Percentiles rank a stretch among this genome's conserved stretches.
Conservation (phyloP, 257 asterid species). For the Fraxinus pennsylvanica region DNA sequence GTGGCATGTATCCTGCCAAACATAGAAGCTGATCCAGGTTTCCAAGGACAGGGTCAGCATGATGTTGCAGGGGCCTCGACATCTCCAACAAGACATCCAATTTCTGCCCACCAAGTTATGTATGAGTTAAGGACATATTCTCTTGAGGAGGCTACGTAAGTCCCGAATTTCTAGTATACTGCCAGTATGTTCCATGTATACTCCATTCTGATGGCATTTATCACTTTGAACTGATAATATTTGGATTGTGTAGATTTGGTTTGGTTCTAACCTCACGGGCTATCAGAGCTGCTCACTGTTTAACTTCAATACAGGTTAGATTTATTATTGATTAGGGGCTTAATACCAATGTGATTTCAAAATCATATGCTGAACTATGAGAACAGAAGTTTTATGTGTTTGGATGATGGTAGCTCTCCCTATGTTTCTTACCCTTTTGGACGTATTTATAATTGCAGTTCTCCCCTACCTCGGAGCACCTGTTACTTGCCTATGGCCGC, state of each 20-base stretch:
- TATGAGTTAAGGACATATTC: conserved; percentile 93
- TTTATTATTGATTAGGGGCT: conserved; percentile 9
- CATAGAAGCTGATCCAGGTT: conserved; percentile 70
- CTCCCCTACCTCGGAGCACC: conserved; percentile 94
- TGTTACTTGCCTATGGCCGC: conserved; percentile 91
- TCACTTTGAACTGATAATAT: conserved; percentile 25
- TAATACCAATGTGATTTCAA: background rate
- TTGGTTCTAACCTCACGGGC: conserved; percentile 81
- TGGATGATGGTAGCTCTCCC: background rate
- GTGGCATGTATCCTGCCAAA: conserved; percentile 88
- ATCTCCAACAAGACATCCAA: conserved; percentile 96
- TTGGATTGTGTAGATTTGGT: conserved; percentile 65
- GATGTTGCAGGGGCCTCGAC: conserved; percentile 72
- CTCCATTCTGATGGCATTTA: conserved; percentile 1
- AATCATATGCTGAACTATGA: background rate
- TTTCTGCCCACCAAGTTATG: conserved; percentile 81
- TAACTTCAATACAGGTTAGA: conserved; percentile 94
- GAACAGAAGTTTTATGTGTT: background rate
- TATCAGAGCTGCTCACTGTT: conserved; percentile 96
- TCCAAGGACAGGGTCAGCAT: conserved; percentile 64
- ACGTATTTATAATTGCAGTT: conserved; percentile 56
- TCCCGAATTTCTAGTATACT: conserved; percentile 17
- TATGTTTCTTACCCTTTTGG: conserved; percentile 12
- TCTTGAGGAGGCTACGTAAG: conserved; percentile 91
- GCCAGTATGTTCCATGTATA: conserved; percentile 15